Base-by-base conservation (phyloP, 345 rosid species). In the Zanthoxylum bungeanum region DNA sequence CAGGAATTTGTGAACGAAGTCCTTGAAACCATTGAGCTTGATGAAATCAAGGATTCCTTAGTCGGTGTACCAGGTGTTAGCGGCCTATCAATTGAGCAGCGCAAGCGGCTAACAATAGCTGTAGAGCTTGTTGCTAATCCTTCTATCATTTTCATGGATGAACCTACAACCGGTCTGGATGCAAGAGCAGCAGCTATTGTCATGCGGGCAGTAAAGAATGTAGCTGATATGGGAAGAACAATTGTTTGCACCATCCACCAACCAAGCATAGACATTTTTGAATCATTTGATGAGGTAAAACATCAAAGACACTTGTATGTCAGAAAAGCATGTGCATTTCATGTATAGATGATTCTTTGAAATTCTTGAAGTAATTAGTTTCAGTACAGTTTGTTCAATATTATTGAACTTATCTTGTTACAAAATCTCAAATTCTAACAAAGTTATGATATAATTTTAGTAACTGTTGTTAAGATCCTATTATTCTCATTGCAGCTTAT, bases 171-270 rank as follows among this genome's bases (percentile, higher is more conserved):
- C 8, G 52, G n/a, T 55, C 28, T 68, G 16, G 72, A 68, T 55
- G 72, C 72, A 39, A 17, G 63, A 42, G 72, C 72, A 9, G 72
- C 72, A 5, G 63, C 52, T 10, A 68, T 55, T 68, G 62, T 68
- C 51, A 53, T 68, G 72, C 51, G 37, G 4, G 62, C 51, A 7
- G 58, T 68, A 1, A 68, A 68, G 52, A 68, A 68, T 68, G 63
- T 55, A 10, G 72, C 59, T 69, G 36, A 57, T 16, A 69, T 53
- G 0, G 64, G 72, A 56, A 56, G 72, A 34, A 42, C 72, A 9
- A 69, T 39, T 17, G 64, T 69, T n/a, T 57, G 72, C 53, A 69
- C 72, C 5, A 57, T 39, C 24, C 64, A 69, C 53, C 72, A 69
- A 42, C 72, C 64, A 11, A 56, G 64, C 17, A 56, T 53, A 2